Base-by-base conservation (phyloP, 768 basidiomycete species). In the Trametes maxima region DNA sequence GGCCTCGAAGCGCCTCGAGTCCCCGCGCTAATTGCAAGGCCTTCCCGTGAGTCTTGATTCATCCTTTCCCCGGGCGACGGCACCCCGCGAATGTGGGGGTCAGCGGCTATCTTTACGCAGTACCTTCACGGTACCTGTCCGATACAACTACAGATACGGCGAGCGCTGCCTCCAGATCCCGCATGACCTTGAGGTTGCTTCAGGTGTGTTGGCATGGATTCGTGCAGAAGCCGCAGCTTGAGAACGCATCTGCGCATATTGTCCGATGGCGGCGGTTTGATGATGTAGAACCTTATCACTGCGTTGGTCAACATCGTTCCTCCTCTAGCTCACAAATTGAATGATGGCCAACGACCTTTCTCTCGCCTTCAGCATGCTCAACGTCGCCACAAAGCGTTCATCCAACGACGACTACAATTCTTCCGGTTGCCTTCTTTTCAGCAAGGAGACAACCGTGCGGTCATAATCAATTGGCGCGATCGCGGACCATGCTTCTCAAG, bases 271-370 rank as follows among this genome's bases (percentile, higher is more conserved):
- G 16, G 12, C 7, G 16, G 22, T 3, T 13, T 42, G 57, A 50
- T 58, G 57, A 43, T 36, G 21, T 3, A 19, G 21, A 58, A 58
- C 57, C 44, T 33, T 42, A 50, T 50, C 57, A 58, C 21, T 2
- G 40, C n/a, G 28, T 36, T 6, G 48, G 25, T 21, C 40, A 58
- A 14, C 3, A 42, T n/a, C 39, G 47, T 35, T 24, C 43, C 48
- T 44, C 37, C 22, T 33, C 44, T 24, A 17, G 16, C 11, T 17
- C 16, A 28, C 48, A 58, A 50, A 50, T 50, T 58, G 57, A 58
- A 35, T 58, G 57, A 58, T 58, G 57, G 19, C 16, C 22, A 13
- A 22, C 49, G 13, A 14, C 5, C 48, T 43, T 22, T 40, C 5
- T 48, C 8, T 16, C 6, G 39, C 4, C 22, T 28, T 19, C 22